Base-by-base conservation (phyloP, 352 stramenopile genomes). In the Halophytophthora polymorphica region DNA sequence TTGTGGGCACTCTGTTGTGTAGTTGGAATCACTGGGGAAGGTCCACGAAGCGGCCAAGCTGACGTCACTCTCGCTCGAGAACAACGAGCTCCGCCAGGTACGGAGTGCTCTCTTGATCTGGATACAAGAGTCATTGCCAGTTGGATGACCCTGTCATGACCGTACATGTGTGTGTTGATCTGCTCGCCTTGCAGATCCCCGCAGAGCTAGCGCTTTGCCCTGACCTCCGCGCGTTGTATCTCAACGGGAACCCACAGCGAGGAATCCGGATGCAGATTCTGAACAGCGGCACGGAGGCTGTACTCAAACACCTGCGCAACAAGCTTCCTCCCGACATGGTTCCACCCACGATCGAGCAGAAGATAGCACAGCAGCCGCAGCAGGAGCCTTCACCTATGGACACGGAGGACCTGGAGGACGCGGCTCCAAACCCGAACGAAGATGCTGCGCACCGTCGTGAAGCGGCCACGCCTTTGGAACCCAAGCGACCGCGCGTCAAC, bases 61-160 rank as follows among this genome's bases (percentile, higher is more conserved):
- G 34, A 86, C 77, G 11, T 86, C 77, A 33, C 65, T 95, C 1
- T 88, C 79, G 15, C 61, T 93, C 18, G 75, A 91, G 38, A 93
- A 95, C 62, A 95, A 95, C 57, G 82, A 88, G 39, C 52, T 95
- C 6, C 72, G 71, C 7, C 70, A 88, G 58, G 73, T 89, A 71
- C 11, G 46, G 11, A 22, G 13, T 41, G 25, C 8, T 8, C 14
- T 25, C 33, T 33, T 45, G 19, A 45, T 37, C 2, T n/a, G 22
- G 25, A 44, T 7, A 36, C 8, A 47, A 13, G 17, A 49, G 33
- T 2, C 21, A 17, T 43, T 23, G 19, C 18, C 5, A 8, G 5
- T 25, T 21, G 35, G 43, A 12, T 33, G 28, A 22, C 50, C 0
- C 29, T 40, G 15, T 33, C 42, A 14, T 18, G 2, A 34, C 29